phyloP scores from a whole-genome alignment of 345 rosid genomes.

The Carallia brachiata region DNA sequence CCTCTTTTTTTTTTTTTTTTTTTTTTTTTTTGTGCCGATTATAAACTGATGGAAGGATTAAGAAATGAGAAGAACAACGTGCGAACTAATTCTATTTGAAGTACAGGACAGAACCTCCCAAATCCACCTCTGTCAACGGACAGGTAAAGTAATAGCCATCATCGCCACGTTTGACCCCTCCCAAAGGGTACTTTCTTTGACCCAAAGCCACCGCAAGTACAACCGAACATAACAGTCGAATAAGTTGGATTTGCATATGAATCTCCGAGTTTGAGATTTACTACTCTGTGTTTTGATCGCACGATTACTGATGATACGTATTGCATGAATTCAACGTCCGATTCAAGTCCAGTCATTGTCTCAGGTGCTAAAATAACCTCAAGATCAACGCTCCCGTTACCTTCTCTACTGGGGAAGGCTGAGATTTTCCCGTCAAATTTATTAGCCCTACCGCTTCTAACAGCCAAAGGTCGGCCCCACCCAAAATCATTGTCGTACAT shows the following conservation, averaged over 20 bases:
- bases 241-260: too few relatives aligned
- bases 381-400: conserved; percentile 76
- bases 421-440: conserved; percentile 96
- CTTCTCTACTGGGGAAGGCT: conserved; percentile 83
- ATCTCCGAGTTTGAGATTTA: not conserved
- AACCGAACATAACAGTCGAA: too few relatives aligned
- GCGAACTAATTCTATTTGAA: too few relatives aligned
- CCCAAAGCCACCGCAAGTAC: not conserved
- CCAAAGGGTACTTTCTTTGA: too few relatives aligned
- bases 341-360: conserved; percentile 62
- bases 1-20: too few relatives aligned
- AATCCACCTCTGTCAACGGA: not conserved
- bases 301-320: conserved; percentile 49
- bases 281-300: conserved; percentile 7
- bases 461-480: conserved; percentile 90
- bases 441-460: conserved; percentile 88
- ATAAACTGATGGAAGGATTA: too few relatives aligned
- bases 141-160: not conserved
- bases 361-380: conserved; percentile 83
- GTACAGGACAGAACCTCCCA: not conserved
- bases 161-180: not conserved
- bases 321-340: conserved; percentile 80
- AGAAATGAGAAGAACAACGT: too few relatives aligned
- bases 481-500: conserved; percentile 96
- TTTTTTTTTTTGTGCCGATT: too few relatives aligned